Conservation (phyloP, 306 rosid genomes). For the Prunus armeniaca region DNA sequence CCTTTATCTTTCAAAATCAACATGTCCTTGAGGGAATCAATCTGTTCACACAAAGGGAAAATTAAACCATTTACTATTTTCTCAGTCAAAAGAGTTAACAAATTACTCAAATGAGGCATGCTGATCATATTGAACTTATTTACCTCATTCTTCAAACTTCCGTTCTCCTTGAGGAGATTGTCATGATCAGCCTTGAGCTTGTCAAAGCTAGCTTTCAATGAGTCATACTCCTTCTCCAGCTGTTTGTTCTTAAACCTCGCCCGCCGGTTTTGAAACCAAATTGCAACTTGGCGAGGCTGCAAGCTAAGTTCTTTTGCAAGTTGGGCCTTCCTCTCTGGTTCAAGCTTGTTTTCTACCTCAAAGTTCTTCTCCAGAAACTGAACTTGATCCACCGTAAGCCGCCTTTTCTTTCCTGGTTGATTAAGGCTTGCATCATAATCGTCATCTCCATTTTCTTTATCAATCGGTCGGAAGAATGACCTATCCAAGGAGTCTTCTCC, state of each 20-base stretch:
- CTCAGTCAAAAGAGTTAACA: not conserved
- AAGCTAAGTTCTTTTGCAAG: conserved; percentile 83
- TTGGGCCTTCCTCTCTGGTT: conserved; percentile 76
- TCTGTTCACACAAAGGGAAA: conserved; percentile 31
- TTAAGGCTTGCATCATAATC: conserved; percentile 54
- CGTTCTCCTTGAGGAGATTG: conserved; percentile 53
- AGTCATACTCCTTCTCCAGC: conserved; percentile 66
- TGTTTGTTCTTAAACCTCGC: conserved; percentile 80
- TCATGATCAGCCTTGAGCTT: conserved; percentile 61
- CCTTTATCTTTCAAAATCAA: conserved; percentile 42
- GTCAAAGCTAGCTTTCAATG: conserved; percentile 56
- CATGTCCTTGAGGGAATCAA: conserved; percentile 55
- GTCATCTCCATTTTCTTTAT: conserved; percentile 50
- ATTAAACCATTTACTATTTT: not conserved
- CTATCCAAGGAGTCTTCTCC: conserved; percentile 39
- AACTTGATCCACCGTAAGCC: conserved; percentile 73
- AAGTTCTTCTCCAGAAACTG: conserved; percentile 72
- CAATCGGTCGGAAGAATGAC: conserved; percentile 44
- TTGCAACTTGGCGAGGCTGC: conserved; percentile 93
- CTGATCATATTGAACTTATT: not conserved
- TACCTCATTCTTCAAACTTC: conserved; percentile 62
- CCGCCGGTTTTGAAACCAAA: conserved; percentile 91
- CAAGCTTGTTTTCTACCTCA: conserved; percentile 78
- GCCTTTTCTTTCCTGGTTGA: conserved; percentile 74
- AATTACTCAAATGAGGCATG: conserved; percentile 22